A percentile compares a stretch with the other conserved stretches of the same genome.
These are phyloP conservation scores for Phytophthora sp. DNA, from an alignment of 352 stramenopile genomes.

Conservation along the genomic window DNA sequence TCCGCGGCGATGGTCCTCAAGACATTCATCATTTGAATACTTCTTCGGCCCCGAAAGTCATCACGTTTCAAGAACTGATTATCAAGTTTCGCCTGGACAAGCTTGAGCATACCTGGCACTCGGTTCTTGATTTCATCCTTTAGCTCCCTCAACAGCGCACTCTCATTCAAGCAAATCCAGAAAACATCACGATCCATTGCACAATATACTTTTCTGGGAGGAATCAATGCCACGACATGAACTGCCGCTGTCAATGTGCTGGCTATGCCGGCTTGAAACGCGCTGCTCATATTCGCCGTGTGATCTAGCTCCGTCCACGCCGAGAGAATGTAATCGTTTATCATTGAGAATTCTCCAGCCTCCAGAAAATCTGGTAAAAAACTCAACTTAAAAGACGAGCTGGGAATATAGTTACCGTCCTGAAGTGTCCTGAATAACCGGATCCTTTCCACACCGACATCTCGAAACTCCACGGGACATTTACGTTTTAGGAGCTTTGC, in stretches of 20 bases:
- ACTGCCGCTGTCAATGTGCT: background rate
- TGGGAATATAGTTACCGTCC: background rate
- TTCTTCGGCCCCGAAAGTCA: background rate
- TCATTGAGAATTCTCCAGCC: background rate
- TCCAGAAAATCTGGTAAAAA: background rate
- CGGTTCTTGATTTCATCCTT: background rate
- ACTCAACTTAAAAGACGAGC: background rate
- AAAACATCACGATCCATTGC: background rate
- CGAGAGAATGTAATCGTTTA: background rate
- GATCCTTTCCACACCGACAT: background rate
- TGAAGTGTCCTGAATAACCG: background rate
- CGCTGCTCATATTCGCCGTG: background rate
- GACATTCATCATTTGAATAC: background rate
- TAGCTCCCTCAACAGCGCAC: background rate
- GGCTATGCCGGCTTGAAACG: background rate
- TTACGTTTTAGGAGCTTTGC: background rate
- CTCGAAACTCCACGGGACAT: background rate
- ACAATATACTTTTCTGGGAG: background rate
- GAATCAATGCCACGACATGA: background rate
- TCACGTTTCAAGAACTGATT: background rate
- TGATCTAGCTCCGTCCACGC: background rate
- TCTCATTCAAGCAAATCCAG: background rate
- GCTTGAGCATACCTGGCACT: background rate
- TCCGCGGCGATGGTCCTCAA: background rate
- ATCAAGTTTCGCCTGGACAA: background rate